Base-by-base conservation (phyloP, 2,329 filamentous ascomycete species). In the Onygenales sp. region DNA sequence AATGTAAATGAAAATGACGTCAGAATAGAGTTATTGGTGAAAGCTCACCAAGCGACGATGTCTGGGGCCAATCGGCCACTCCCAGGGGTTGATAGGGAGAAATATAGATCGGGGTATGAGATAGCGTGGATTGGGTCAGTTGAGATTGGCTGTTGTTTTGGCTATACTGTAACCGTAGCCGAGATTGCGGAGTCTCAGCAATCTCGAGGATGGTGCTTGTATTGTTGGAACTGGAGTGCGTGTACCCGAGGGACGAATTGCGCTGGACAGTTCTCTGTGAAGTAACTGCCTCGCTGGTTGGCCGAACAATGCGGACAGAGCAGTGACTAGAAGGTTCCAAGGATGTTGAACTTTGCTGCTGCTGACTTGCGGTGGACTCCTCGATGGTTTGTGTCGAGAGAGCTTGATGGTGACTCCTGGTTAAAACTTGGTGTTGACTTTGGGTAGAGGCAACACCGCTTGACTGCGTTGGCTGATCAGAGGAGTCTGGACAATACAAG, bases 161-260 rank as follows among this genome's bases (percentile, higher is more conserved):
- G 14, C 51, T 52, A 21, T 46, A n/a, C 13, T 49, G 43, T 51
- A 56, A 33, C 27, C 21, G 33, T 17, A 54, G 45, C 5, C 13
- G 49, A 14, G 52, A 54, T 44, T 11, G n/a, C 6, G 54, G 54
- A 34, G 54, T 56, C 49, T 56, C 52, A 4, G 42, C 52, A 13
- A 56, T 54, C 45, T 56, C 52, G n/a, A 43, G 14, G 6, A 33
- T 14, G 6, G 42, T 45, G 21, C 33, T 36, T 5, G 10, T 31
- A 31, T 52, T 47, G 34, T 4, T n/a, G 17, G 49, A 36, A 10
- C 7, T 32, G 4, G 36, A 49, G 3, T 49, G 39, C 40, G 34
- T 13, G 36, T 31, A 14, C 36, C 47, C 17, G 13, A 31, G 3
- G 6, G 34, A 4, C 14, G 21, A 42, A 31, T 39, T 17, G 27